Conservation (phyloP, 495 filamentous ascomycete genomes). For the Hypoxylon fragiforme region DNA sequence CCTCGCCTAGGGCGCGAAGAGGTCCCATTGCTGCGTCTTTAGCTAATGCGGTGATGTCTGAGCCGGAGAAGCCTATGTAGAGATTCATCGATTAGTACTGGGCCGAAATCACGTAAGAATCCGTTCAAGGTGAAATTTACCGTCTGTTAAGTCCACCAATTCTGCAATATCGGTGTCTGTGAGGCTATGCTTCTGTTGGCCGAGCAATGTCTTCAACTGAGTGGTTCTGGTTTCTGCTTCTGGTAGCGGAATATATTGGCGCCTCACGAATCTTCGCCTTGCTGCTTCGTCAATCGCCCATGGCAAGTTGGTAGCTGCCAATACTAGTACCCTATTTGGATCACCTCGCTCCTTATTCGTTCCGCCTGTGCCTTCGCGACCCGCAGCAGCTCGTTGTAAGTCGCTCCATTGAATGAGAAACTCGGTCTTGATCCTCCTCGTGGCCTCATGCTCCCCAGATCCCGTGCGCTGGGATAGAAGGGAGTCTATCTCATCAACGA, state of each 20-base stretch:
- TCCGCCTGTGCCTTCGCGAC: constrained; percentile 60
- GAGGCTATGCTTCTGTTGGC: constrained; percentile 87
- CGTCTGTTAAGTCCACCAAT: constrained; percentile 83
- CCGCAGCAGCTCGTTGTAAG: constrained; percentile 87
- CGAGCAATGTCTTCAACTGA: constrained; percentile 76
- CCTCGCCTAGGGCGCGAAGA: constrained; percentile 86
- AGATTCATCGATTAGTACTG: too few relatives aligned
- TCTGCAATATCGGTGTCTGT: constrained; percentile 69
- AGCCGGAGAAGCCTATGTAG: constrained; percentile 84
- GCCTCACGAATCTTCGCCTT: constrained; percentile 83
- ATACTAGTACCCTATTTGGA: constrained; percentile 83
- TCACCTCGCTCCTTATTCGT: constrained; percentile 69
- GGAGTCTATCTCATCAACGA: constrained; percentile 98
- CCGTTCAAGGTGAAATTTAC: too few relatives aligned
- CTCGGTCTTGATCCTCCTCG: constrained; percentile 93
- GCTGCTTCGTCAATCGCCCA: constrained; percentile 99
- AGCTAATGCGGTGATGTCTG: constrained; percentile 93
- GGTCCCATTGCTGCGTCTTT: constrained; percentile 99
- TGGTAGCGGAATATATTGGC: constrained; percentile 95
- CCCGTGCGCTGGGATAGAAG: constrained; percentile 83
- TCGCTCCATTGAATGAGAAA: constrained; percentile 98
- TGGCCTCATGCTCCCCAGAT: constrained; percentile 88
- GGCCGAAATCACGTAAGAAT: too few relatives aligned
- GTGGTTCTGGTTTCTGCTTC: constrained; percentile 76
- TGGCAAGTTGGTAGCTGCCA: constrained; percentile 94